These are phyloP conservation scores for Metschnikowia gelsemii DNA, from an alignment of 805 yeast species.

Conservation along the genomic window DNA sequence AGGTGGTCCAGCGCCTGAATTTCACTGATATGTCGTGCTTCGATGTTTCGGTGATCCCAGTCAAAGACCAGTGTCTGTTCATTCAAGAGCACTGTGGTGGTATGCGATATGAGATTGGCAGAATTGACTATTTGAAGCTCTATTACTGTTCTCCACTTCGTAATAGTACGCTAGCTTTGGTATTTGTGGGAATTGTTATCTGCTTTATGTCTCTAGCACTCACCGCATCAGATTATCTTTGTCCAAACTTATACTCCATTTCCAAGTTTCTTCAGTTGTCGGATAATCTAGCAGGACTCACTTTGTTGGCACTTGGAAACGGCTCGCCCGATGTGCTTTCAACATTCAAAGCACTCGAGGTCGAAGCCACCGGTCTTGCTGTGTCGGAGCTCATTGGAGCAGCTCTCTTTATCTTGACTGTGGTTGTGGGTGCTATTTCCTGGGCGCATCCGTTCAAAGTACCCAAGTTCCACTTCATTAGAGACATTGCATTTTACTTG, in stretches of 20 bases:
- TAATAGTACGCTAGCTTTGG: conserved; percentile 18
- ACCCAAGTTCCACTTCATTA: conserved; percentile 47
- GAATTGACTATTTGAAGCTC: conserved; percentile 35
- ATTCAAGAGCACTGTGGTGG: conserved; percentile 33
- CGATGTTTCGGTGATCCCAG: conserved; percentile 12
- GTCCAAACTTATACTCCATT: conserved; percentile 72
- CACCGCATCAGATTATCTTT: conserved; percentile 77
- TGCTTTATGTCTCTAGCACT: conserved; percentile 67
- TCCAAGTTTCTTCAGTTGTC: conserved; percentile 62
- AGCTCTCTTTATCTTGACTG: conserved; percentile 74
- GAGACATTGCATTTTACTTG: conserved; percentile 62
- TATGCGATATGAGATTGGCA: conserved; percentile 32
- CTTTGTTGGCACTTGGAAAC: conserved; percentile 86
- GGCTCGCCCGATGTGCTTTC: conserved; percentile 89
- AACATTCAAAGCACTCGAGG: conserved; percentile 76
- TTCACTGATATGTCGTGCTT: conserved; percentile 12
- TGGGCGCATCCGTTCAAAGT: conserved; percentile 64
- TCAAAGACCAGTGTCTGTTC: conserved; percentile 37
- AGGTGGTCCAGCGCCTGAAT: conserved; percentile 3
- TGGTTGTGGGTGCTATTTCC: conserved; percentile 79
- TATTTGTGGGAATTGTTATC: conserved; percentile 30
- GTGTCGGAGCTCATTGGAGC: conserved; percentile 92
- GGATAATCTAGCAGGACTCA: conserved; percentile 80
- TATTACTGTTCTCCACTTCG: conserved; percentile 30
- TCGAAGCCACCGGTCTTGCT: conserved; percentile 74